Evolutionary conservation across 202 grass and related monocot genomes (phyloP), one percentile per base, ranked within the genome.

Genomic region (Musa balbisiana): DNA sequence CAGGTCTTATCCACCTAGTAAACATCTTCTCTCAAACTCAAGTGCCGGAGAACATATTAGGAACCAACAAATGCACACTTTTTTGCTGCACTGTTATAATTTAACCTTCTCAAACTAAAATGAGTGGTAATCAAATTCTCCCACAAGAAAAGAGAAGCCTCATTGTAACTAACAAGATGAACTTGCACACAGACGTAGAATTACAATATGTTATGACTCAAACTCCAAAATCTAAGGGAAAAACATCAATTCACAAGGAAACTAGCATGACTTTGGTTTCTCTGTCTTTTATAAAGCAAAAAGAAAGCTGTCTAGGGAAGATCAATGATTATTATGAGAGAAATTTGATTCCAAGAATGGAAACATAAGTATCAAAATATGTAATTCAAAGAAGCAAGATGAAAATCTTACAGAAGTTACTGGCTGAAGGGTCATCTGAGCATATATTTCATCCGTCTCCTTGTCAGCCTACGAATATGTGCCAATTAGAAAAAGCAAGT

Each of bases 381-480:
- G 33, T 43, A 43, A 43, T 43, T 43, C 33, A 5, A 43, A 3
- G 0, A 43, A 43, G 33, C 33, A 43, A 6, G 4, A 43, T 62
- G 17, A 50, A 20, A n/a, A 9, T 74, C 88, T 92, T 87, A 99
- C 95, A 15, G 85, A 92, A 49, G 88, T 93, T 5, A 99, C 89
- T 26, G 95, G 95, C 62, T 99, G 95, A 54, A 99, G 95, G 12
- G 95, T 99, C 89, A 95, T 99, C 81, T 90, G 91, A 12, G 89
- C 89, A 76, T 99, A 99, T 15, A 99, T 89, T 77, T 99, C 95
- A 77, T 99, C 95, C 1, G 87, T 99, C 59, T 99, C 95, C 80
- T 95, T 99, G 67, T 99, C 95, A 67, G 95, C 83, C 95, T 95
- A 43, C 0, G 69, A 16, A 85, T 63, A 33, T 10, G 3, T 52